Base-by-base conservation (phyloP, 441 rosid genomes). In the Syzygium syzygioides region DNA sequence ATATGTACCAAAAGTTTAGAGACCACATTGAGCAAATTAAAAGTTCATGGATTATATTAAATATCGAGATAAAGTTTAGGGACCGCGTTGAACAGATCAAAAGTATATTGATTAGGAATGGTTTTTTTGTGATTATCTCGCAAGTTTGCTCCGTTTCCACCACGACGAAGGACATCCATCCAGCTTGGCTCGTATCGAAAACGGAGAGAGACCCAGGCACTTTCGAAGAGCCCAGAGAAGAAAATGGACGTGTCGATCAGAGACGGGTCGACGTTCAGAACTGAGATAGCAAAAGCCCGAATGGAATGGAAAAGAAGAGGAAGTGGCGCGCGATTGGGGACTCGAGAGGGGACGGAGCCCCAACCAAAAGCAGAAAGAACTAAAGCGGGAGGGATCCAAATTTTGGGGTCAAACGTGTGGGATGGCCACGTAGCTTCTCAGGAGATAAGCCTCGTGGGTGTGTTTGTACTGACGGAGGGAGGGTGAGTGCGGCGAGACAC, bases 391-490 rank as follows among this genome's bases (percentile, higher is more conserved):
- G 52, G 59, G 87, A 86, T 90, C 76, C 92, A 92, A 90, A 89
- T 85, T 85, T 26, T 86, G 76, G 89, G 89, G 92, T 91, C 92
- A 91, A 92, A 90, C 68, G 52, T 59, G 86, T 17, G 48, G 48
- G 62, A 83, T 85, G 87, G 85, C 88, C 91, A 87, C 90, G 45
- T 30, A 11, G 52, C 52, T 10, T 28, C 26, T 71, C 66, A 57
- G 86, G 90, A 91, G 94, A 94, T 90, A 89, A 93, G 92, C 56
- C 87, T 3, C 55, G 92, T 86, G 89, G 91, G 89, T 55, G 88
- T 88, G 87, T 86, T 55, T 85, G 92, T 91, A 88, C 28, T n/a
- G 28, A 57, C 7, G 19, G 57, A 62, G 87, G 17, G 55, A 9
- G 13, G 17, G 55, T 15, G 13, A 15, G 41, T 10, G 20, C 25